Conservation (phyloP, 306 rosid genomes). For the Abrus precatorius region DNA sequence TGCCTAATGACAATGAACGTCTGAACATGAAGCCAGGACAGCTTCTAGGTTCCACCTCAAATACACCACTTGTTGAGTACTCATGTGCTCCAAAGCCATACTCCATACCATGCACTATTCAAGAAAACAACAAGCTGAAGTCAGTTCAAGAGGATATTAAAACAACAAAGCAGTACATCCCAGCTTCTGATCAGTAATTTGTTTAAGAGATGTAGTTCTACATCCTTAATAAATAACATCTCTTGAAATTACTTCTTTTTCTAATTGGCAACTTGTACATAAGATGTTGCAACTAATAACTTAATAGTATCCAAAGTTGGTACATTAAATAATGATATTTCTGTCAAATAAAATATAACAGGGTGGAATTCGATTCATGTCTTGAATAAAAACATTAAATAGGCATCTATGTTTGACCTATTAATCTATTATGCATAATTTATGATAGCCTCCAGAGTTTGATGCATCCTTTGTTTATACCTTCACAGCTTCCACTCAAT, state of each 20-base stretch:
- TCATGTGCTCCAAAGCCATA: conserved; percentile 98
- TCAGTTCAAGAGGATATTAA: conserved; percentile 31
- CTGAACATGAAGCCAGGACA: conserved; percentile 99
- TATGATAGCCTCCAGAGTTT: not conserved
- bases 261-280: not conserved
- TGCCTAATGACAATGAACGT: conserved; percentile 80
- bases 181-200: not conserved
- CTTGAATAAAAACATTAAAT: not conserved
- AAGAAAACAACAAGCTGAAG: conserved; percentile 48
- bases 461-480: conserved; percentile 3
- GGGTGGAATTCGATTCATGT: not conserved
- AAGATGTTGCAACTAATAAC: not conserved
- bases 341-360: not conserved
- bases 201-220: not conserved
- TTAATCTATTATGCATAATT: not conserved
- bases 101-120: conserved; percentile 87
- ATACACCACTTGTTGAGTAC: conserved; percentile 88
- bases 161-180: conserved; percentile 24
- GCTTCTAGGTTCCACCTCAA: conserved; percentile 95
- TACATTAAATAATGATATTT: conserved; percentile 15
- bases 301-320: conserved; percentile 13
- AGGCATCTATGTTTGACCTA: conserved; percentile 12
- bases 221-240: not conserved
- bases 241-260: not conserved
- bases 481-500: not conserved